Evolutionary conservation across 1,284 basidiomycete genomes (phyloP), one percentile per base, ranked within the genome.

Genomic region (Meira miltonrushii): DNA sequence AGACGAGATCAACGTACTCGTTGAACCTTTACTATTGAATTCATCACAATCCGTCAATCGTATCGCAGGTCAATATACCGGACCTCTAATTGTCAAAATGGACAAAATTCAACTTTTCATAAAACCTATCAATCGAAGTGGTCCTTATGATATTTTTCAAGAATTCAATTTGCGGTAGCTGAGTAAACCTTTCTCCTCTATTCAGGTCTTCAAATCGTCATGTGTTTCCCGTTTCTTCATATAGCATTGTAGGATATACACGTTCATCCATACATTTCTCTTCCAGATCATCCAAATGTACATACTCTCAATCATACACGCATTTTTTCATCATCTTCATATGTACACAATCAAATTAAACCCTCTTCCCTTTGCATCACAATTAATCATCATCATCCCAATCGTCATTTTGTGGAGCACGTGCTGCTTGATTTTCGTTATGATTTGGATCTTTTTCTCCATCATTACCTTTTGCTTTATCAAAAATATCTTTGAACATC

Each of bases 381-480:
- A n/a, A n/a, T n/a, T 44, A 44, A 44, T 44, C 43, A 33, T 48
- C 46, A 23, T 33, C 37, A 28, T 53, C 50, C 59, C 59, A 60
- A 39, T 58, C 59, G 25, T 60, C 59, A 25, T 57, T 47, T 19
- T 25, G 44, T 2, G 59, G 59, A 17, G 59, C 55, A n/a, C 55
- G 33, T 39, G 39, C 52, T 21, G 59, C 59, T 13, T 51, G 55
- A 49, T 46, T 54, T n/a, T 21, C 33, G n/a, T 33, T 46, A 19
- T 43, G 39, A n/a, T 41, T 41, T 17, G 50, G 39, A 12, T 55
- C 37, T 21, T 44, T 51, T 44, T 37, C 37, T 13, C 37, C 46
- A 7, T 50, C 48, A 19, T 57, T 55, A 12, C 19, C 40, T 28
- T 60, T 60, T 21, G 55, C 59, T 33, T 57, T 60, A 17, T 47